Evolutionary conservation across 2,329 filamentous ascomycete species (phyloP).

Genomic region (Westerdykella aurantiaca): DNA sequence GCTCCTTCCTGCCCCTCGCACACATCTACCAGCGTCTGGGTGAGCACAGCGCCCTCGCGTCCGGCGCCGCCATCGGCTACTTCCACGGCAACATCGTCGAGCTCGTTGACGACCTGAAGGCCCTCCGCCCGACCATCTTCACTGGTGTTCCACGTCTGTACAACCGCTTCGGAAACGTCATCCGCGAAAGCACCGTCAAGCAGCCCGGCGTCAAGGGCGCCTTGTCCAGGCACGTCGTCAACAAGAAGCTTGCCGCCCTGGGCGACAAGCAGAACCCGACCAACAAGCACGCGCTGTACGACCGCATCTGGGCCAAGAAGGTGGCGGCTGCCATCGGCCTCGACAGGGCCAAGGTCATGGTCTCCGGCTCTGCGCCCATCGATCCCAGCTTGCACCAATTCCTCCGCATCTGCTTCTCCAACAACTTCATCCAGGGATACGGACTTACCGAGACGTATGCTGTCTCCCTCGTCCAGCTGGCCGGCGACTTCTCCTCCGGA

Average conservation of each 20-base stretch:
- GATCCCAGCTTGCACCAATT: constrained; percentile 86
- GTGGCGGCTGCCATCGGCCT: constrained; percentile 78
- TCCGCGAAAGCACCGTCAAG: constrained; percentile 73
- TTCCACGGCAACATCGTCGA: constrained; percentile 88
- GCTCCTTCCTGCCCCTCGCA: constrained; percentile 87
- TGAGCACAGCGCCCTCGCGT: constrained; percentile 68
- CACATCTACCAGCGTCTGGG: constrained; percentile 88
- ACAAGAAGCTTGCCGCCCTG: constrained; percentile 73
- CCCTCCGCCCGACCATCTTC: constrained; percentile 75
- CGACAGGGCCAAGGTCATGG: constrained; percentile 64
- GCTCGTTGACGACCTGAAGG: constrained; percentile 85
- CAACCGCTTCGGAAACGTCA: constrained; percentile 81
- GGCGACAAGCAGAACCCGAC: constrained; percentile 66
- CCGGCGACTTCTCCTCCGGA: constrained; percentile 66
- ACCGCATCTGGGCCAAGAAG: constrained; percentile 87
- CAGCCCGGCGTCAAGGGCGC: constrained; percentile 73
- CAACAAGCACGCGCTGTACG: constrained; percentile 71
- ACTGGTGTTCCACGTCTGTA: constrained; percentile 86
- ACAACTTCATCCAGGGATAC: constrained; percentile 79
- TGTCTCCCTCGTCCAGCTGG: constrained; percentile 62
- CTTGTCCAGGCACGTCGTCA: constrained; percentile 72
- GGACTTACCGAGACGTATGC: constrained; percentile 93
- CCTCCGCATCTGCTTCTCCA: constrained; percentile 74
- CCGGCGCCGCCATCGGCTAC: constrained; percentile 74
- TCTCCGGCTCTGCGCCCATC: constrained; percentile 84